Evolutionary conservation across 2,329 filamentous ascomycete genomes (phyloP), one percentile per base, ranked within the genome.

Genomic region (Stachybotrys echinatus): DNA sequence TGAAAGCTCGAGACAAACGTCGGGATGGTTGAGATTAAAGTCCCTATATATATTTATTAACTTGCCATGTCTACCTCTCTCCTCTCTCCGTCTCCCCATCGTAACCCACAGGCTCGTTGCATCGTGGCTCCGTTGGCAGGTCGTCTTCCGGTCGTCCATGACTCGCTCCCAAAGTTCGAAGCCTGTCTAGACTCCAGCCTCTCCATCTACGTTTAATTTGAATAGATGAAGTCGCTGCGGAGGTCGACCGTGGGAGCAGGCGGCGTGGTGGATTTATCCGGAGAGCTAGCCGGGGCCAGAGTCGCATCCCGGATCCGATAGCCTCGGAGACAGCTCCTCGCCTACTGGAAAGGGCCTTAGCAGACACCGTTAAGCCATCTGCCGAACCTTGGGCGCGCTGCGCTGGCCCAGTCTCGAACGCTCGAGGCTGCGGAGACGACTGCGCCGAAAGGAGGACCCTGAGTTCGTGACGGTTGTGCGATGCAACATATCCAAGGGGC

Each of bases 341-440:
- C 21, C 23, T 48, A 49, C 56, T 57, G 55, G 56, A 34, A 34
- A 34, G 27, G 27, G 27, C 14, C 27, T 34, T 34, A 34, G 10
- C 14, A 10, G 27, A 14, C 27, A 14, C 14, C 14, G 10, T 34
- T 10, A 34, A 10, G 27, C 10, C 27, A 5, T 8, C 27, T 34
- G 27, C 14, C 27, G 14, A 34, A 14, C 27, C 27, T 34, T 14
- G 27, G 27, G 10, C 27, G 10, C 10, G 27, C 27, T 34, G 27
- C 27, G 27, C 27, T n/a, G 27, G 27, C 14, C 27, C 3, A 34
- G 27, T 14, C 27, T 34, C 10, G 27, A 34, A 34, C 14, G 27
- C 14, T 34, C 27, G 27, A 34, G 27, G 27, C 27, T 34, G 14
- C 27, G 27, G 27, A 34, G 27, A 34, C 27, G 27, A 8, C 27